A percentile compares a stretch with the other conserved stretches of the same genome.
Evolutionary conservation across 768 basidiomycete genomes (phyloP).

Genomic region (Leucosporidium creatinivorum): DNA sequence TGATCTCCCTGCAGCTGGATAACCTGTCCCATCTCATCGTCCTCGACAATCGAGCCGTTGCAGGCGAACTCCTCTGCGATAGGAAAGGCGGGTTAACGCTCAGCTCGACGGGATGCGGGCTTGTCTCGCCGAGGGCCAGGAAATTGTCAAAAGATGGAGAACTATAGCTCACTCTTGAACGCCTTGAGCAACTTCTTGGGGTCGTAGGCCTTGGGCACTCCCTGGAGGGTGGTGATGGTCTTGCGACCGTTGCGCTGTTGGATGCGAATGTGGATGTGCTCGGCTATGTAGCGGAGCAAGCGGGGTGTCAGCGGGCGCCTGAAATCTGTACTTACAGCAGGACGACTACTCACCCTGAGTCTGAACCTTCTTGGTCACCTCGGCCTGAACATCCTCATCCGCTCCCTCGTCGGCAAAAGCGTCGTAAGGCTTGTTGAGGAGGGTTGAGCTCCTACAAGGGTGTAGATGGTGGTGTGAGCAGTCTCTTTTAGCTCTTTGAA

Average conservation of each 20-base stretch:
- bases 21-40: conserved; percentile 91
- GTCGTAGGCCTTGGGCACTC: conserved; percentile 91
- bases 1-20: conserved; percentile 99
- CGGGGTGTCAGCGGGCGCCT: too few relatives aligned
- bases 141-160: neutral
- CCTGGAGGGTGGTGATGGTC: conserved; percentile 94
- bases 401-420: conserved; percentile 34
- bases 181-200: conserved; percentile 96
- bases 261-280: conserved; percentile 92
- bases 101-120: neutral
- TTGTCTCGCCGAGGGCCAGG: too few relatives aligned
- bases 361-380: conserved; percentile 10
- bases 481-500: too few relatives aligned
- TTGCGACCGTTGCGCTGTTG: conserved; percentile 99
- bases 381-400: conserved; percentile 24
- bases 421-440: conserved; percentile 37
- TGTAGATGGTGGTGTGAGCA: too few relatives aligned
- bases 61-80: conserved; percentile 48
- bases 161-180: conserved; percentile 76
- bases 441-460: neutral
- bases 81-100: neutral
- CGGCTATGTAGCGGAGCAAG: conserved; percentile 16
- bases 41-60: conserved; percentile 91
- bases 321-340: neutral
- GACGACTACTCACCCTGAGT: neutral